Percentiles rank a stretch among this genome's conserved stretches.
Conservation (phyloP, 2,329 filamentous ascomycete genomes). For the Fusarium veterinarium region DNA sequence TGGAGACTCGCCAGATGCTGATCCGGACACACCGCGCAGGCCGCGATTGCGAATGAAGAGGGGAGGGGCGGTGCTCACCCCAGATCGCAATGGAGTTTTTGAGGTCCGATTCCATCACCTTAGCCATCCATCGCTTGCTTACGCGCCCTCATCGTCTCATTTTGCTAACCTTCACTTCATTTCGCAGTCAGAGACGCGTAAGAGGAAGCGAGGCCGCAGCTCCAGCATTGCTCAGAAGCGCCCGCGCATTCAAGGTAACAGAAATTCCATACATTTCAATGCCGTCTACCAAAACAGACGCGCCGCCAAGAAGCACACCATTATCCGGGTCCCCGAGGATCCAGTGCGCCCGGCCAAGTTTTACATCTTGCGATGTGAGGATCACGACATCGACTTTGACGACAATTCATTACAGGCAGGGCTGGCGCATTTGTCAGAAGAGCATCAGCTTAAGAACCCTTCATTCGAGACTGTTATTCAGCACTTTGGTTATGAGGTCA, state of each 20-base stretch:
- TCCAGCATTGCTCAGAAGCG: background rate
- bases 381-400: slow-evolving; percentile 24
- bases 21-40: background rate
- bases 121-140: background rate
- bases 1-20: background rate
- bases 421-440: slow-evolving; percentile 7
- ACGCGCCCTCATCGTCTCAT: background rate
- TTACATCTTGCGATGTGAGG: slow-evolving; percentile 32
- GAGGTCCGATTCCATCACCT: slow-evolving; percentile 3
- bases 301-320: slow-evolving; percentile 28
- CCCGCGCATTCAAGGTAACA: background rate
- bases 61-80: background rate
- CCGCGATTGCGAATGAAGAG: background rate
- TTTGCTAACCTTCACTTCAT: background rate
- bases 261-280: slow-evolving; percentile 26
- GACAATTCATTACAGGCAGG: slow-evolving; percentile 18
- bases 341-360: background rate
- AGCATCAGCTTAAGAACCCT: slow-evolving; percentile 3
- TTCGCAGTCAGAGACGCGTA: background rate
- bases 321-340: slow-evolving; percentile 15
- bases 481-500: slow-evolving; percentile 19
- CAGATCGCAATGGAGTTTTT: background rate
- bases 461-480: slow-evolving; percentile 8
- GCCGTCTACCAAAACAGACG: slow-evolving; percentile 31
- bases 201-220: slow-evolving; percentile 9